Evolutionary conservation across 176 grass and related monocot genomes (phyloP), one percentile per base, ranked within the genome.

Genomic region (Eremochloa ophiuroides): DNA sequence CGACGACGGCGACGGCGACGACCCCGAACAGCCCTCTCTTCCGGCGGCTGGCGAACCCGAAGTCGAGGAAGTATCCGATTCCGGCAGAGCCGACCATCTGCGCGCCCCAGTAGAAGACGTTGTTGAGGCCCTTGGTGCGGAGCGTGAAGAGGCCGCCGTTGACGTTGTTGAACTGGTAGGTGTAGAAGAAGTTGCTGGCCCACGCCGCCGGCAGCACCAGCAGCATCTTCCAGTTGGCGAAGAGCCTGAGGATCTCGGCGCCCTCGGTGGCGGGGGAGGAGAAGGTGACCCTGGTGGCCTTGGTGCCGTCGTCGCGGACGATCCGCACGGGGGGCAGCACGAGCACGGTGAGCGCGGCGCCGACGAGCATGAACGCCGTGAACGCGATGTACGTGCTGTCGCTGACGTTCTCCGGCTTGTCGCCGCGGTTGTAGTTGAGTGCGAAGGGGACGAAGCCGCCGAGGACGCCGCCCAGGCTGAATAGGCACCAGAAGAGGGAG

Each of bases 181-280:
- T 91, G 88, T 98, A 98, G 90, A 98, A 98, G 90, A 95, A 98
- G 88, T 95, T 98, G 87, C 90, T 93, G 16, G 88, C 92, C 95
- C 93, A 98, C 0, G 96, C 88, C 7, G 96, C 88, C 6, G 93
- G 90, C 3, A 91, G 81, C 83, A 93, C 87, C 62, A 98, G 90
- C 69, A 98, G 88, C 96, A 98, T 98, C 87, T 10, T 85, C 92
- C 93, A 91, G 77, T 98, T 81, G 66, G 72, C 15, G 88, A 98
- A 98, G 27, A 98, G 90, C 66, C 62, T 79, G 10, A 89, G 29
- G 66, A 95, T 93, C 81, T 88, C 86, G 22, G 59, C 30, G 10
- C 65, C 63, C 81, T 98, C 96, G 50, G 87, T 84, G 77, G 78
- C 60, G 2, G 76, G 62, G 2, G 80, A 55, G 10, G 91, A 89